Evolutionary conservation across 2,329 filamentous ascomycete genomes (phyloP), one percentile per base, ranked within the genome.

Genomic region (Beauveria caledonica): DNA sequence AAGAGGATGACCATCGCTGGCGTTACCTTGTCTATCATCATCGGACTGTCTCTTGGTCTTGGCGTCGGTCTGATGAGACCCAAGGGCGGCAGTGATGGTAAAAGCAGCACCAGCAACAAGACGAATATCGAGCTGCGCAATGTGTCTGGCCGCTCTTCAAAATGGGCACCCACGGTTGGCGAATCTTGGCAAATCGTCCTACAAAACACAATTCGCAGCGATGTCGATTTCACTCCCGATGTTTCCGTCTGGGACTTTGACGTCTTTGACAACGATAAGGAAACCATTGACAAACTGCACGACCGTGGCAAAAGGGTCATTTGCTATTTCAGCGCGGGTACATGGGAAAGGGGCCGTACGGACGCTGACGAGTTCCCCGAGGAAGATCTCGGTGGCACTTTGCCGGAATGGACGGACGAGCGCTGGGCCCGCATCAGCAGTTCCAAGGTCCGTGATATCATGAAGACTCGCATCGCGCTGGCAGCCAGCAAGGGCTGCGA

Each of bases 251-350:
- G 68, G 61, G 73, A 76, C 62, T 58, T 85, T 0, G 76, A 80
- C 13, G 71, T 87, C 49, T 87, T 81, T 69, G 85, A 87, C 69
- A 85, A 76, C 65, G 57, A 67, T 27, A 63, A 60, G 2, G 56
- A 64, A 15, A 70, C 70, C 2, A 69, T 88, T 61, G 77, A 84
- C 62, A 74, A 85, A 13, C 84, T 86, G 69, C 75, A 79, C 60
- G 82, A 80, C 55, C 70, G 74, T 6, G 80, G 79, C 9, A 82
- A 82, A 67, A 84, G 81, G 63, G 82, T 89, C 58, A 86, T 90
- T 62, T 91, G 88, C 75, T 91, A 91, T 73, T 90, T 90, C 74
- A 87, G 84, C 56, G 86, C 86, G 0, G 88, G 88, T 1, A 86
- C 83, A 8, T 89, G 81, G 66, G 88, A 91, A 71, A 69, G 83